phyloP scores from a whole-genome alignment of 345 rosid genomes.

The Dipteronia dyeriana region DNA sequence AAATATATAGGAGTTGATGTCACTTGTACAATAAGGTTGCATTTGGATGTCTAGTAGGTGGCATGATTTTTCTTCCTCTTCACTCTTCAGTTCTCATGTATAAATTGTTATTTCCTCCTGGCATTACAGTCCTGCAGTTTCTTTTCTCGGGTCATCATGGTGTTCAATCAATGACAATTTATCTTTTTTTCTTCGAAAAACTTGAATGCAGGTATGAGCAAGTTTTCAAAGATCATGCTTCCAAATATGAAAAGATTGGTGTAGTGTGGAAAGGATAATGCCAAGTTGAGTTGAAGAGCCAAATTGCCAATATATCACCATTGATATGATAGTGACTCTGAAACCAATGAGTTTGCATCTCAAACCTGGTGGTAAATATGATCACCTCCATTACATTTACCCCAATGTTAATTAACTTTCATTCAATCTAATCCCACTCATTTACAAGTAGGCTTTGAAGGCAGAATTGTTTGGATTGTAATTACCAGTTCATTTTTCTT shows the following conservation, averaged over 20 bases:
- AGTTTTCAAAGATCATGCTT: background rate
- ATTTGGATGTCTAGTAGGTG: background rate
- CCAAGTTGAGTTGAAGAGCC: conserved; percentile 2
- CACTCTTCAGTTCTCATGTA: background rate
- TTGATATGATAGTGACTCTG: background rate
- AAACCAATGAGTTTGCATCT: background rate
- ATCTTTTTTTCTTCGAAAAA: background rate
- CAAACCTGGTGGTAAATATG: conserved; percentile 3
- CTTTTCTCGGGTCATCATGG: background rate
- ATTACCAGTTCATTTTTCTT: no score
- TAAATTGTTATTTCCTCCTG: background rate
- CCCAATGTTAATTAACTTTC: background rate
- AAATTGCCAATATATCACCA: background rate
- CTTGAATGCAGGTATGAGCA: background rate
- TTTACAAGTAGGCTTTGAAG: background rate
- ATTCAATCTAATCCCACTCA: background rate
- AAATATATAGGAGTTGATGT: background rate
- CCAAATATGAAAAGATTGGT: background rate
- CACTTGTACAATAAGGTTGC: background rate
- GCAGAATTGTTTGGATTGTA: background rate
- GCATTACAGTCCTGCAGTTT: background rate
- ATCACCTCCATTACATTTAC: conserved; percentile 4
- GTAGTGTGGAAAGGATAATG: background rate
- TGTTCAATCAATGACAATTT: background rate
- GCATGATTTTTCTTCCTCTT: background rate